Evolutionary conservation across 192 early-diverging fungal genomes (phyloP), one percentile per base, ranked within the genome.

Genomic region (Funneliformis geosporum): DNA sequence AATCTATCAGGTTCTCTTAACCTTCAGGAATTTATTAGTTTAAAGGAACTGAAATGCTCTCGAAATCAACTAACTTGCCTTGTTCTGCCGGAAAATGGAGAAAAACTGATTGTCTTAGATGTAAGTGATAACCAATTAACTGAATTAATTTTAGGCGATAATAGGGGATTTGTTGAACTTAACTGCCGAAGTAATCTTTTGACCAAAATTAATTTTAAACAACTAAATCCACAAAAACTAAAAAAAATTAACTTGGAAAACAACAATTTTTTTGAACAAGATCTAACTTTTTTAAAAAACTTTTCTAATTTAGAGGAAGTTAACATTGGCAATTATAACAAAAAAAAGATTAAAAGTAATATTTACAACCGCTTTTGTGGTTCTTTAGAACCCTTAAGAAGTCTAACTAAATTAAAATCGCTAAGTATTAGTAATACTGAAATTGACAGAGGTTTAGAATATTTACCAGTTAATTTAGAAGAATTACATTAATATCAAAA

Each of bases 241-340:
- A 25, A 23, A 4, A 6, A 38, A 10, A 5, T 67, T 28, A 27
- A 67, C 27, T 28, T 67, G 3, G 28, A 25, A 67, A 14, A 67
- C 27, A 67, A 67, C 11, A 67, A 67, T 10, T 7, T 67, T 68
- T 68, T 28, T 40, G n/a, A 18, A 27, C 65, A 67, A 67, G n/a
- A 67, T 25, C 28, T 67, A 40, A 23, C n/a, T 67, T 67, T 67
- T 25, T 23, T 67, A 23, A 28, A 3, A 3, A 6, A 28, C 11
- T 67, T 67, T 2, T 4, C 9, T 6, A 67, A 67, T 67, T 67
- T 67, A 40, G 6, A 68, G 16, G 8, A 8, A 8, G 7, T 68
- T 5, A 4, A 6, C 8, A 14, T 68, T 14, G 66, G 40, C 6
- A 68, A 68, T 68, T 14, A 68, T 28, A 28, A 27, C 4, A 8